A percentile compares a stretch with the other conserved stretches of the same genome.
phyloP scores from a whole-genome alignment of 2,329 filamentous ascomycete genomes.

The Dactylellina sp. region DNA sequence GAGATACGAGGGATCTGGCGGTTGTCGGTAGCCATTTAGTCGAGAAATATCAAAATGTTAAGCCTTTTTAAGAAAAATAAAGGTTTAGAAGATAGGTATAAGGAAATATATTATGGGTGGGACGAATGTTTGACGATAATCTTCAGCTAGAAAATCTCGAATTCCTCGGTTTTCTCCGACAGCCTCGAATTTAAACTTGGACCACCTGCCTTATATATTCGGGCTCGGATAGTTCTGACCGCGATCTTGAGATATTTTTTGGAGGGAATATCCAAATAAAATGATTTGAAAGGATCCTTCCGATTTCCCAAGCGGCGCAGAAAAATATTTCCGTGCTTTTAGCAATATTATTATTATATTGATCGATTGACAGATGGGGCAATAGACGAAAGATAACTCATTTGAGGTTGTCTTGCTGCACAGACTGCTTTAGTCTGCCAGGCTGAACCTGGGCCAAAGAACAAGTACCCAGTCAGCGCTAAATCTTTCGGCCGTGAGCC shows the following conservation, averaged over 20 bases:
- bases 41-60: slow-evolving; percentile 16
- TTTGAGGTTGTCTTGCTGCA: slow-evolving; percentile 28
- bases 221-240: neutral
- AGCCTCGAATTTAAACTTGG: slow-evolving; percentile 2
- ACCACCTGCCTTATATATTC: slow-evolving; percentile 37
- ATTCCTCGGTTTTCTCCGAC: slow-evolving; percentile 41
- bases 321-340: slow-evolving; percentile 35
- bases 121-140: slow-evolving; percentile 19
- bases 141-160: slow-evolving; percentile 1
- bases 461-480: slow-evolving; percentile 50
- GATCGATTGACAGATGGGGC: slow-evolving; percentile 7
- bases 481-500: slow-evolving; percentile 47
- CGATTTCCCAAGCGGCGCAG: slow-evolving; percentile 19
- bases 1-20: slow-evolving; percentile 68
- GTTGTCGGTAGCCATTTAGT: slow-evolving; percentile 27
- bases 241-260: slow-evolving; percentile 4
- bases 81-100: slow-evolving; percentile 6
- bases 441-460: slow-evolving; percentile 20
- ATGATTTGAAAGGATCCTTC: neutral
- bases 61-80: slow-evolving; percentile 12
- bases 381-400: slow-evolving; percentile 37
- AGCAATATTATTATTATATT: slow-evolving; percentile 15
- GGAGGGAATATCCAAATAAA: slow-evolving; percentile 12
- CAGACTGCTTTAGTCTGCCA: slow-evolving; percentile 14
- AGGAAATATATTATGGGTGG: neutral